These are phyloP conservation scores for Lippia alba DNA, from an alignment of 305 asterid species.

Conservation along the genomic window DNA sequence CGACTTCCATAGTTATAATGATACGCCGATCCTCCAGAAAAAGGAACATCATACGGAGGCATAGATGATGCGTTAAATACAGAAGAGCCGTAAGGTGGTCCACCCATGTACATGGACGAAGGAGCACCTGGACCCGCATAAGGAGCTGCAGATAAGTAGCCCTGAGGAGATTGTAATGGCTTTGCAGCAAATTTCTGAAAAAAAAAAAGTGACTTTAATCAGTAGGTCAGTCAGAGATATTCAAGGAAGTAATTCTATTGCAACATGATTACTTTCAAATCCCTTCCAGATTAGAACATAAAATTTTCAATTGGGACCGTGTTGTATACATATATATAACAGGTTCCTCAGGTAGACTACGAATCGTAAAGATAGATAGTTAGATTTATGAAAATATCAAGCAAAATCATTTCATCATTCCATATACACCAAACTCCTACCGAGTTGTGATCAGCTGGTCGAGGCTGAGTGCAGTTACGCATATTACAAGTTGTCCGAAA, in stretches of 20 bases:
- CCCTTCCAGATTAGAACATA: neutral
- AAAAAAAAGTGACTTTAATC: slow-evolving; percentile 8
- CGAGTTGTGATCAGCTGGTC: slow-evolving; percentile 88
- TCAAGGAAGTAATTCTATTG: neutral
- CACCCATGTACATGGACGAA: slow-evolving; percentile 82
- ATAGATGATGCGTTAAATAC: slow-evolving; percentile 71
- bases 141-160: slow-evolving; percentile 71
- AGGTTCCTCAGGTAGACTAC: too few species aligned
- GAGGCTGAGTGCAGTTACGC: slow-evolving; percentile 94
- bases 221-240: slow-evolving; percentile 1
- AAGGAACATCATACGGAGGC: slow-evolving; percentile 82
- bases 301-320: neutral
- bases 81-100: slow-evolving; percentile 79
- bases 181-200: slow-evolving; percentile 69
- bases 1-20: slow-evolving; percentile 83
- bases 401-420: slow-evolving; percentile 1
- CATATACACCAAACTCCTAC: slow-evolving; percentile 46
- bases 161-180: slow-evolving; percentile 74
- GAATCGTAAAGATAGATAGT: neutral
- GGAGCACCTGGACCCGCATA: slow-evolving; percentile 77
- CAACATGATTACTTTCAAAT: neutral
- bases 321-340: neutral
- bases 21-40: slow-evolving; percentile 81
- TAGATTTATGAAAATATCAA: slow-evolving; percentile 1
- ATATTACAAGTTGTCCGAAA: slow-evolving; percentile 94